Base-by-base conservation (phyloP, 306 rosid genomes). In the Medicago ruthenica region DNA sequence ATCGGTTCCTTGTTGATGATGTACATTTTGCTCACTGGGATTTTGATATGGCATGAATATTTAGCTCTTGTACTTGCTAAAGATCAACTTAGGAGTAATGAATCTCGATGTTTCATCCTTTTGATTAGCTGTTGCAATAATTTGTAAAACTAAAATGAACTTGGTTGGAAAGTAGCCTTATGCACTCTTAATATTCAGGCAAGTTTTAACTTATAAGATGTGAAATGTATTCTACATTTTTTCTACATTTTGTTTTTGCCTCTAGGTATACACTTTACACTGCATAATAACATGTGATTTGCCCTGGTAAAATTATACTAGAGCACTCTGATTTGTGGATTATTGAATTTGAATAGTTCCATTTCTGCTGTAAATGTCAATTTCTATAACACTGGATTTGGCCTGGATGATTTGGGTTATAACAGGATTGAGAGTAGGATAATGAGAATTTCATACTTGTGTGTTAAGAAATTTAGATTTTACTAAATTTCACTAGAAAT, bases 21-120 rank as follows among this genome's bases (percentile, higher is more conserved):
- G 87, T 85, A 85, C 70, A 83, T 81, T 79, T 53, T 79, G 67
- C 78, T 60, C 17, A 31, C 53, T 10, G 40, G 37, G 67, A 55
- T 64, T 74, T 14, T 51, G 68, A 22, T 40, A 73, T 79, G 75
- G 73, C 70, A 54, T 45, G 75, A 74, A 44, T 42, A 70, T 47
- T 42, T 80, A 71, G 73, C 75, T 34, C 42, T 16, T 74, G 79
- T 66, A 73, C 75, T 73, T 58, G 80, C 67, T 57, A 39, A 61
- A 57, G 44, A 15, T 76, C 71, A 72, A 61, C 71, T 78, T 78
- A 81, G 81, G 50, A 59, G 40, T 75, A 58, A 66, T 60, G 64
- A 63, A 36, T 55, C 83, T 54, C 73, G 74, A 37, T 44, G 59
- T 47, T 16, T 76, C 67, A 64, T 64, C 13, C 44, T 73, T 73